Base-by-base conservation (phyloP, 1,284 basidiomycete species). In the Leccinum solheimii region DNA sequence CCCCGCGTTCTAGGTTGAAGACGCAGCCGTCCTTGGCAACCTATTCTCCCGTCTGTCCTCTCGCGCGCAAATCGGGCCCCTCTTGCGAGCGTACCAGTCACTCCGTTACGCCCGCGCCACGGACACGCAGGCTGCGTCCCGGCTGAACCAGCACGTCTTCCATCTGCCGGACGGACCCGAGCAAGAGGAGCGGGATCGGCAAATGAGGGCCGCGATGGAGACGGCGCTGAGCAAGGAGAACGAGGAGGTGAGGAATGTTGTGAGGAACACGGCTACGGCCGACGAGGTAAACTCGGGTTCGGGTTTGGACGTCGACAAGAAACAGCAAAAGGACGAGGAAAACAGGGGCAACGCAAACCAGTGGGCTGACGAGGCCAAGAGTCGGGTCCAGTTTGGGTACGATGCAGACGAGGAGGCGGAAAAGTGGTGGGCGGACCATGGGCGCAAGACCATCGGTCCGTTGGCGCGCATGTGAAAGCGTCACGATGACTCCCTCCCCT, bases 1-100 rank as follows among this genome's bases (percentile, higher is more conserved):
- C 34, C 23, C 26, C 36, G 49, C 23, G 14, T 50, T 13, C 30
- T 50, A 81, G 81, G 78, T 89, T 57, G 87, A 90, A 73, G 87
- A 89, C 62, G 86, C 82, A 0, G 85, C 83, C 0, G 83, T 87
- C 1, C 76, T 89, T 27, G 87, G 86, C 0, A 80, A 80, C 56
- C 78, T 88, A 13, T 79, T 88, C 65, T 82, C 83, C 2, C 80
- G 75, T 23, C 68, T 87, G 32, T 75, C 77, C 0, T 69, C 75
- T 38, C 71, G 64, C 19, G 59, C 71, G 0, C 83, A 86, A 64
- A 75, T 87, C 5, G 65, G 69, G 0, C 68, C 76, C 1, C 75
- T 87, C 8, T 75, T 88, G 8, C 73, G 76, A 7, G 84, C 83
- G 0, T 88, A 87, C 65, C 74, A 86, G 63, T 71, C 72, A 4